Base-by-base conservation (phyloP, 331 rosid genomes). In the Dryas integrifolia region DNA sequence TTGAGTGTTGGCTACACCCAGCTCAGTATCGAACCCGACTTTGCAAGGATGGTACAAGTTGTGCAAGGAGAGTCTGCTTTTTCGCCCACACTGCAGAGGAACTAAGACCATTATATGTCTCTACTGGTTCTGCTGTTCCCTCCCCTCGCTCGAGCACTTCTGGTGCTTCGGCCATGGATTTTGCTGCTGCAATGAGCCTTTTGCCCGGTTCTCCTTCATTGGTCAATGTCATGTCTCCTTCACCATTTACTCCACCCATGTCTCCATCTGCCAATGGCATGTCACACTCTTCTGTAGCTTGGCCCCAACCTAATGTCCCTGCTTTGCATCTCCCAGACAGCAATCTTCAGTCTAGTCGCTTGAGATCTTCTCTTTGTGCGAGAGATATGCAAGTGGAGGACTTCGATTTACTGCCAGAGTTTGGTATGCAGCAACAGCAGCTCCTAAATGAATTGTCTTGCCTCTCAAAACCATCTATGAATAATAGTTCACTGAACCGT, bases 1-100 rank as follows among this genome's bases (percentile, higher is more conserved):
- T 92, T 1, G 98, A 92, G 90, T 92, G 98, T 77, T 92, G 98
- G 98, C 79, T 92, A 50, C 98, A 92, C 81, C 98, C 98, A 2
- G 98, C 98, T 7, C 97, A 92, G 50, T 92, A 92, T 80, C 81
- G 97, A 16, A 92, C 98, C 58, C 90, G 97, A 4, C 96, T 90
- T 38, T 92, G 98, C 86, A 92, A 90, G 85, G 97, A 92, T 41
- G 98, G 97, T 63, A 88, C 84, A 16, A 83, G 53, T 81, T 92
- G 98, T 71, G 86, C 90, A 3, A 88, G 98, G 79, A 84, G 97
- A 66, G 96, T 92, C 75, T 92, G 98, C 87, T 92, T 92, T 75
- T 92, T 92, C 79, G 98, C 98, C 58, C 98, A 92, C 84, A 90
- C 89, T 5, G 66, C 88, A 1, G 98, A 90, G 67, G 98, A 90